Base-by-base conservation (phyloP, 495 filamentous ascomycete species). In the Penicillium pancosmium region DNA sequence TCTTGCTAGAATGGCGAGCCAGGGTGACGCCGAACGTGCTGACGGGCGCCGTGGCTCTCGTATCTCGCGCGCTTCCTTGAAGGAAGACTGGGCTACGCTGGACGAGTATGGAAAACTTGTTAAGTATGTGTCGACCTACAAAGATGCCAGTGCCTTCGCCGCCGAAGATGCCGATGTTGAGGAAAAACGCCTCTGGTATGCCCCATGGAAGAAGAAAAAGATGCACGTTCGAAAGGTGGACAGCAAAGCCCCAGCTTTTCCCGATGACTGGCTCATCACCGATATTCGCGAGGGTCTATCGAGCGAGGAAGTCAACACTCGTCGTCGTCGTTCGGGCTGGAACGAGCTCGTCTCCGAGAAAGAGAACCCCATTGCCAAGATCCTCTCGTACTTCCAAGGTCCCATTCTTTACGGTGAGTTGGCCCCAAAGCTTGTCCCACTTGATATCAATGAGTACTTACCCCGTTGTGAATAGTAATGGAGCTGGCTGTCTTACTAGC, bases 371-470 rank as follows among this genome's bases (percentile, higher is more conserved):
- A 83, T 92, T 60, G 79, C 84, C 54, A 86, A 92, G 73, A 81
- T 92, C 56, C 66, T 92, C 33, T 82, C 84, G 21, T 92, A 87
- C 73, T 92, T 92, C 71, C 82, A 75, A 16, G 89, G 89, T 21
- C 89, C 89, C n/a, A 90, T 92, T 73, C 85, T 92, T 36, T 91
- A 91, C 68, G 88, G 89, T 91, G 77, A 59, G 82, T 69, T 18
- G 10, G 9, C 3, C 31, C n/a, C 35, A 16, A 13, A 5, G 9
- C 16, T 12, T 41, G 6, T 19, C 33, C 18, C 15, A 15, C 13
- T 13, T n/a, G n/a, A 36, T 31, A 31, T 31, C 52, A 11, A 58
- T 21, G n/a, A 11, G 10, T 48, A 10, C 1, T 58, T 23, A 19
- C 16, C 16, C 13, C 16, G 16, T 23, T 23, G 11, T 38, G 8